Evolutionary conservation across 768 basidiomycete genomes (phyloP).

Genomic region (Sporobolomyces phaffii): DNA sequence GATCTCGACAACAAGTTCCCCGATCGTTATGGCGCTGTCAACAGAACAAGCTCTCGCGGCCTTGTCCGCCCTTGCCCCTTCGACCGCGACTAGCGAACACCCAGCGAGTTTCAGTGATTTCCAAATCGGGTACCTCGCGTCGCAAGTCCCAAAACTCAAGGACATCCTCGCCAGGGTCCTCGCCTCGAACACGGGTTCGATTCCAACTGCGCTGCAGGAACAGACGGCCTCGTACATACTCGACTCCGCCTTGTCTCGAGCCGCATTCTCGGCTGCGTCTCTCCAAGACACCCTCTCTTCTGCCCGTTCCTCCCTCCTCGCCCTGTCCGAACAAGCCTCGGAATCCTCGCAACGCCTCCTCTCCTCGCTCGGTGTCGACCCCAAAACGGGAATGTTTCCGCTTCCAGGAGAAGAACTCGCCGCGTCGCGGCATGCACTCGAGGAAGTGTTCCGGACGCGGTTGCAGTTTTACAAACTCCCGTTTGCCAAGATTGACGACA

Average conservation of each 20-base stretch:
- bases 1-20: not conserved
- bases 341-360: conserved; percentile 3
- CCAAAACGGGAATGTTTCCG: conserved; percentile 1
- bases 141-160: conserved; percentile 24
- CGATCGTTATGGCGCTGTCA: conserved; percentile 16
- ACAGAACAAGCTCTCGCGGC: conserved; percentile 21
- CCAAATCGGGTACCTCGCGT: conserved; percentile 20
- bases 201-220: not conserved
- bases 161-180: conserved; percentile 3
- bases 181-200: not conserved
- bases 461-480: conserved; percentile 42
- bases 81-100: not conserved
- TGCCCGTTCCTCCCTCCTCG: not conserved
- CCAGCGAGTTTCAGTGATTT: conserved; percentile 8
- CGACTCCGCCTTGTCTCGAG: conserved; percentile 1
- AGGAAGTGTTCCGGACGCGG: conserved; percentile 12
- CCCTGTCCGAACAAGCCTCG: not conserved
- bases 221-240: conserved; percentile 21
- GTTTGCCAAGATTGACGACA: conserved; percentile 38
- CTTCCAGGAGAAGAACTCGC: conserved; percentile 10
- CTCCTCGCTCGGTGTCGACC: conserved; percentile 12
- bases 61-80: conserved; percentile 16
- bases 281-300: conserved; percentile 14
- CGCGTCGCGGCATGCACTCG: not conserved
- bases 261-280: conserved; percentile 15